These are phyloP conservation scores for Phytophthora sojae DNA, from an alignment of 352 stramenopile species.

Conservation along the genomic window DNA sequence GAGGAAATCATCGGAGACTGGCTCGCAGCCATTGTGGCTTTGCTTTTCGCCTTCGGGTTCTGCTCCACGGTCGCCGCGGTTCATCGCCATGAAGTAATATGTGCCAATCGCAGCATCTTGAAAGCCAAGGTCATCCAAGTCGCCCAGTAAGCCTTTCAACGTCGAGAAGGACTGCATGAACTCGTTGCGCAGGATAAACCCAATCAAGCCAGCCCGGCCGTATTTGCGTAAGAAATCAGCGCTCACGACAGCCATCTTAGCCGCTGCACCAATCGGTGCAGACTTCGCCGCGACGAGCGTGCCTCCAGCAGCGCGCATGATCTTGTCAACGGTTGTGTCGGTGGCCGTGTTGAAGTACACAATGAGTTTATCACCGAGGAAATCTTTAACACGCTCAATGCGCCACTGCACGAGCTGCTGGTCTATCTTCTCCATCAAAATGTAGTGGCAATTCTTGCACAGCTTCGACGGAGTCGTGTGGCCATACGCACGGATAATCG, in stretches of 20 bases:
- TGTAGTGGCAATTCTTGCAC: slow-evolving; percentile 74
- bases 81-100: slow-evolving; percentile 93
- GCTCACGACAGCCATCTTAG: slow-evolving; percentile 87
- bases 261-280: slow-evolving; percentile 79
- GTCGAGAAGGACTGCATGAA: slow-evolving; percentile 92
- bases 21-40: slow-evolving; percentile 59
- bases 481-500: slow-evolving; percentile 73
- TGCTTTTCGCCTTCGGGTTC: slow-evolving; percentile 71
- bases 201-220: slow-evolving; percentile 74
- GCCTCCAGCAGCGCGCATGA: slow-evolving; percentile 80
- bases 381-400: slow-evolving; percentile 83
- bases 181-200: slow-evolving; percentile 88
- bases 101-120: slow-evolving; percentile 87
- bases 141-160: slow-evolving; percentile 78
- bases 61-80: slow-evolving; percentile 79
- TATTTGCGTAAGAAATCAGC: slow-evolving; percentile 89
- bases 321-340: slow-evolving; percentile 88
- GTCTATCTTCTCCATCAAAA: slow-evolving; percentile 81
- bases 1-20: slow-evolving; percentile 77
- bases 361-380: slow-evolving; percentile 65
- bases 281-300: slow-evolving; percentile 82
- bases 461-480: slow-evolving; percentile 66
- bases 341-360: slow-evolving; percentile 82
- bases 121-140: slow-evolving; percentile 83
- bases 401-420: slow-evolving; percentile 83